A percentile compares a stretch with the other conserved stretches of the same genome.
Conservation (phyloP, 164 flowering plant genomes). For the Houttuynia cordata region DNA sequence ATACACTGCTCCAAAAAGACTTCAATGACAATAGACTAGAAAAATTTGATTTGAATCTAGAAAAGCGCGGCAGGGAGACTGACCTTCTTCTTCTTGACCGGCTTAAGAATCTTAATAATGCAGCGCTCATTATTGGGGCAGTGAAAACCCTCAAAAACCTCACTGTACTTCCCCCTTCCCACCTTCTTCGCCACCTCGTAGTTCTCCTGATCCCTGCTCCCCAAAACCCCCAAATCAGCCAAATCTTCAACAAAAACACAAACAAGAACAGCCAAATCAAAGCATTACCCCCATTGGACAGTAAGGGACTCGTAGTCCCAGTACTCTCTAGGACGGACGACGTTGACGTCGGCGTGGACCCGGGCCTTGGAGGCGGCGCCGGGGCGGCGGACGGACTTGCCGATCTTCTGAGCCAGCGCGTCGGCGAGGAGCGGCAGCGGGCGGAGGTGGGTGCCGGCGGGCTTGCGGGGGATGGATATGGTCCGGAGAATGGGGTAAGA, state of each 20-base stretch:
- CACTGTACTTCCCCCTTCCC: conserved; percentile 95
- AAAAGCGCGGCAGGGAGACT: conserved; percentile 2
- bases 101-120: conserved; percentile 86
- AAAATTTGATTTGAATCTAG: not conserved
- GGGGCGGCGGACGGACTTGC: conserved; percentile 69
- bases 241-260: too few species aligned
- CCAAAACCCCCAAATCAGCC: not conserved
- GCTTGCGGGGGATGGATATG: not conserved
- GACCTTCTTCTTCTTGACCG: conserved; percentile 97
- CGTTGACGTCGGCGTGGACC: conserved; percentile 82
- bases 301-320: conserved; percentile 94
- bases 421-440: conserved; percentile 14
- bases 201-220: conserved; percentile 82
- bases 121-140: conserved; percentile 65
- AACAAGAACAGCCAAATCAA: not conserved
- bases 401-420: conserved; percentile 88
- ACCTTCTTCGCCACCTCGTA: conserved; percentile 96
- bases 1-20: too few species aligned
- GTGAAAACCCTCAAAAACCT: conserved; percentile 91
- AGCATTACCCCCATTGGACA: conserved; percentile 84
- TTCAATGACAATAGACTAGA: too few species aligned
- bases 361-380: conserved; percentile 91
- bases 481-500: not conserved
- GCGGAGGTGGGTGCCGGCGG: conserved; percentile 12
- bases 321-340: conserved; percentile 80